Conservation (phyloP, 345 rosid genomes). For the Durio zibethinus region DNA sequence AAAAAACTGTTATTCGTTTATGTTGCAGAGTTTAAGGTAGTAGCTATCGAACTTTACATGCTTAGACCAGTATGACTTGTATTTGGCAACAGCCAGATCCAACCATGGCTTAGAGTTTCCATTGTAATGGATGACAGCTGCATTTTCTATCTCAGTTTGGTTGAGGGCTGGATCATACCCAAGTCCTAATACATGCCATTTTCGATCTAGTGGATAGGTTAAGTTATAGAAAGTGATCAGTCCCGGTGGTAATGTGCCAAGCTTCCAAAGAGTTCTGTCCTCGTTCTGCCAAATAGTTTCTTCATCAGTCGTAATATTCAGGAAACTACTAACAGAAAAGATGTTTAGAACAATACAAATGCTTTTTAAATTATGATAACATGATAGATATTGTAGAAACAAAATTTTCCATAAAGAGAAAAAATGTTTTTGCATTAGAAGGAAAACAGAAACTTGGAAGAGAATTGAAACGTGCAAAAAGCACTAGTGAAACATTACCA, state of each 20-base stretch:
- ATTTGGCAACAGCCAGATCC: constrained; percentile 81
- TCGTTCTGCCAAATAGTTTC: constrained; percentile 64
- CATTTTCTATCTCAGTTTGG: constrained; percentile 81
- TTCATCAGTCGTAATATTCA: constrained; percentile 9
- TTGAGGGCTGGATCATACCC: constrained; percentile 99
- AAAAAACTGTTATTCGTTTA: constrained; percentile 33
- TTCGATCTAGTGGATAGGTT: constrained; percentile 69
- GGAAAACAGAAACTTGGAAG: neutral
- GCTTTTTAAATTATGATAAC: neutral
- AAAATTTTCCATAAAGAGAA: neutral
- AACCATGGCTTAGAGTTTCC: constrained; percentile 99
- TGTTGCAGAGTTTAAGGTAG: constrained; percentile 65
- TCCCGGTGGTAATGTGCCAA: constrained; percentile 95
- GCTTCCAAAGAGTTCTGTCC: constrained; percentile 96
- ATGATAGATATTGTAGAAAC: neutral
- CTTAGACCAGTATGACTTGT: constrained; percentile 84
- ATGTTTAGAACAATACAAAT: neutral
- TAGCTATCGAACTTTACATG: constrained; percentile 67
- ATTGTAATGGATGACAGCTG: constrained; percentile 89
- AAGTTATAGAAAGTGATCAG: constrained; percentile 91
- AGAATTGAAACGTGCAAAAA: neutral
- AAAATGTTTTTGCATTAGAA: neutral
- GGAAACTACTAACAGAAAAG: neutral
- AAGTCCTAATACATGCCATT: constrained; percentile 93
- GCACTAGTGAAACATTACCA: constrained; percentile 42